Percentiles rank a stretch among this genome's conserved stretches.
These are phyloP conservation scores for Chaetomium cochliodes DNA, from an alignment of 495 filamentous ascomycete species.

Conservation along the genomic window DNA sequence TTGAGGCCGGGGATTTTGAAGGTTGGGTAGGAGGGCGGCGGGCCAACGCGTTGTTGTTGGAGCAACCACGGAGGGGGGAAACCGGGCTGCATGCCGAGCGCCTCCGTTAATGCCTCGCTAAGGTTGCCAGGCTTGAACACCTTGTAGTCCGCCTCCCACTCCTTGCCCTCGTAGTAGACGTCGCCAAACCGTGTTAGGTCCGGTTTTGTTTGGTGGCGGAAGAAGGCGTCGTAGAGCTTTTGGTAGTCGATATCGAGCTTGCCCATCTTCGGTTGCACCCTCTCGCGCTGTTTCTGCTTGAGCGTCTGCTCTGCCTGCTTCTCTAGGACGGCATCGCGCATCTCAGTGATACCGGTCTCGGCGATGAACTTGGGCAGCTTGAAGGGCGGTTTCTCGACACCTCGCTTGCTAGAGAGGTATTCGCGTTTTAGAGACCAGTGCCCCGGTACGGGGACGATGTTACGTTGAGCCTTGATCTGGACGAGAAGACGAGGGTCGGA, in stretches of 20 bases:
- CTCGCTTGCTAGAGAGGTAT: constrained; percentile 92
- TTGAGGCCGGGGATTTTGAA: constrained; percentile 93
- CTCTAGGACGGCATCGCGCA: constrained; percentile 94
- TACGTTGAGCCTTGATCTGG: constrained; percentile 90
- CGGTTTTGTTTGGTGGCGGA: constrained; percentile 94
- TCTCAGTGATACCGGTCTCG: constrained; percentile 94
- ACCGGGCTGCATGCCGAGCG: constrained; percentile 89
- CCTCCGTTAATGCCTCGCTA: constrained; percentile 86
- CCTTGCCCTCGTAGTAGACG: constrained; percentile 98
- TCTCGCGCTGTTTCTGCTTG: constrained; percentile 93
- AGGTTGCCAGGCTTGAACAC: constrained; percentile 88
- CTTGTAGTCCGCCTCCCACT: constrained; percentile 91
- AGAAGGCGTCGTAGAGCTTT: constrained; percentile 96
- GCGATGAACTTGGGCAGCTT: constrained; percentile 94
- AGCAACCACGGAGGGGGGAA: constrained; percentile 96
- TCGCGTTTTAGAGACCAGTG: constrained; percentile 97
- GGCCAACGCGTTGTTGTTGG: constrained; percentile 90
- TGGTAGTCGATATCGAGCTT: constrained; percentile 98
- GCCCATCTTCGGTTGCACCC: constrained; percentile 95
- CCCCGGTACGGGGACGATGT: constrained; percentile 88
- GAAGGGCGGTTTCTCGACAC: constrained; percentile 92
- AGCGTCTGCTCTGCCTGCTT: constrained; percentile 88
- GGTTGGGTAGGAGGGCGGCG: constrained; percentile 87
- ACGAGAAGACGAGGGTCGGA: constrained; percentile 85
- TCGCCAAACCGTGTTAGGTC: constrained; percentile 92